A percentile compares a stretch with the other conserved stretches of the same genome.
These are phyloP conservation scores for Tausonia pullulans DNA, from an alignment of 1,284 basidiomycete species.

Conservation along the genomic window DNA sequence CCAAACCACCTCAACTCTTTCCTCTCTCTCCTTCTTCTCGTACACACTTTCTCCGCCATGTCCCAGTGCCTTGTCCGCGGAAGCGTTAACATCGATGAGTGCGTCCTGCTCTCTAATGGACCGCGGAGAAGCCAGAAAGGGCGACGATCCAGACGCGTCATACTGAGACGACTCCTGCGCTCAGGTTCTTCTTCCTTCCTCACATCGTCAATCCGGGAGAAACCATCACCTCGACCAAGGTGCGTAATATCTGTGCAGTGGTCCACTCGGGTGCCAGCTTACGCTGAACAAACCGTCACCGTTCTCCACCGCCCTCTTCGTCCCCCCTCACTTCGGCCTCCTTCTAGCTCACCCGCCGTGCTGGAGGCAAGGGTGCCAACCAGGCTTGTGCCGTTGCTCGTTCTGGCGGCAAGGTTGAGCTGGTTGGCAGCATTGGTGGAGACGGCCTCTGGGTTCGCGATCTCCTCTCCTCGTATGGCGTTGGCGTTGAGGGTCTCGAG, in stretches of 20 bases:
- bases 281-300: too few relatives aligned
- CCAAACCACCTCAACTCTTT: too few relatives aligned
- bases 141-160: neutral
- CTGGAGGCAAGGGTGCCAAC: constrained; percentile 43
- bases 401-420: constrained; percentile 31
- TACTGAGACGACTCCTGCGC: neutral
- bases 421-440: constrained; percentile 33
- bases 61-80: too few relatives aligned
- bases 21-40: too few relatives aligned
- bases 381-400: constrained; percentile 36
- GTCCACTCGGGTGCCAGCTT: too few relatives aligned
- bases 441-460: constrained; percentile 34
- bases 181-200: constrained; percentile 31
- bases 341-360: constrained; percentile 27
- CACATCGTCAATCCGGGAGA: constrained; percentile 39
- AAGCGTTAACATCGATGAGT: too few relatives aligned
- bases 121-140: neutral
- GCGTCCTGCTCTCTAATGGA: too few relatives aligned
- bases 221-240: constrained; percentile 35
- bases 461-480: constrained; percentile 28
- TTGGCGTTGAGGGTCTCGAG: constrained; percentile 25
- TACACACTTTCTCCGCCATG: too few relatives aligned
- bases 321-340: neutral
- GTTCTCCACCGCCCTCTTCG: too few relatives aligned
- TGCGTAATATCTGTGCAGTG: too few relatives aligned